Evolutionary conservation across 148 eudicot species (phyloP).

Genomic region (Vaccinium darrowii): DNA sequence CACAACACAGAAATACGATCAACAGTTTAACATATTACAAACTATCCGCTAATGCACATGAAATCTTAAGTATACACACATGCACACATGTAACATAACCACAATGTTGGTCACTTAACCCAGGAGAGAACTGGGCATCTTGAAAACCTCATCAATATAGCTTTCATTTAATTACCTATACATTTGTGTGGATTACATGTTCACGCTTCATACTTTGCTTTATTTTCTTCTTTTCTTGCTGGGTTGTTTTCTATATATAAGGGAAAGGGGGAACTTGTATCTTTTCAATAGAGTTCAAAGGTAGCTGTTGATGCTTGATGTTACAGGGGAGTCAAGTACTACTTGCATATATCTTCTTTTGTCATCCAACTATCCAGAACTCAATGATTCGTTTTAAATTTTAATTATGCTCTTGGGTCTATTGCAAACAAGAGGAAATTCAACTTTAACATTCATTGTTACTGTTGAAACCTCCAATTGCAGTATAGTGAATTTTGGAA

Average conservation of each 20-base stretch:
- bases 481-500: no score
- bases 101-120: not conserved
- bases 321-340: not conserved
- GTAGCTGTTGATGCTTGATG: not conserved
- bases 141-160: not conserved
- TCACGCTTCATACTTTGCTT: not conserved
- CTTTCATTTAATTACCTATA: no score
- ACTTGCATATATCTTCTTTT: not conserved
- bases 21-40: not conserved
- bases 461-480: no score
- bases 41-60: not conserved
- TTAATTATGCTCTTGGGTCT: not conserved
- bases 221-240: not conserved
- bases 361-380: not conserved
- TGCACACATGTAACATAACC: not conserved
- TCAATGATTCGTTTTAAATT: not conserved
- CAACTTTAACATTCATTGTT: not conserved
- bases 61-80: not conserved
- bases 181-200: not conserved
- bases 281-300: not conserved
- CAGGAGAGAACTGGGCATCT: slow-evolving; percentile 1
- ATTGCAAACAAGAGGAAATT: not conserved
- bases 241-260: not conserved
- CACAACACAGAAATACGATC: not conserved
- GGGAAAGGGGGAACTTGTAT: not conserved